Base-by-base conservation (phyloP, 805 yeast species). In the Peterozyma xylosa region DNA sequence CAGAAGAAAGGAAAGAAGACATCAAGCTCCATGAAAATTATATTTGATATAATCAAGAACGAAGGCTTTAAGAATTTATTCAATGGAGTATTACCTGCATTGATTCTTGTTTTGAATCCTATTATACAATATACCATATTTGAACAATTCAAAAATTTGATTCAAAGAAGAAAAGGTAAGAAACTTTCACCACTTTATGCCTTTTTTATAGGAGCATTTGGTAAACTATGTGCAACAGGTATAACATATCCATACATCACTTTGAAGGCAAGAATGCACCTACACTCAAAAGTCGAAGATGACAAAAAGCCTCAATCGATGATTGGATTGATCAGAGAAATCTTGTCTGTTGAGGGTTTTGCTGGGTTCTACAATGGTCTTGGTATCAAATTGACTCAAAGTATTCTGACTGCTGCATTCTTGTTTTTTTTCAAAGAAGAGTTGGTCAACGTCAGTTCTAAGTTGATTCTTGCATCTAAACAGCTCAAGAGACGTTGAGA, bases 221-320 rank as follows among this genome's bases (percentile, higher is more conserved):
- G 96, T 21, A 90, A 90, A 65, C 71, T 90, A 51, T 71, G 85
- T 45, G 96, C 97, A n/a, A 90, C 96, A 11, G 72, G 83, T 21
- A 73, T 80, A 45, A 90, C 98, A 0, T 90, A 90, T 62, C 98
- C 98, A 3, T 87, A 88, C 63, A 82, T 89, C 57, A 90, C 97
- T 3, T 67, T 90, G 57, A 86, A 91, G 64, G 71, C 96, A 5
- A 82, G 96, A 59, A 80, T 87, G 85, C 96, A 89, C 65, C 66
- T 88, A 54, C 74, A 73, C 2, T 50, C 43, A 9, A 21, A 21
- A 21, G 27, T 21, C 7, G 59, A 49, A 7, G 52, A 47, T n/a
- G 62, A 57, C 18, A 47, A 42, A 29, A 51, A 47, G 9, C 27
- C 27, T 21, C 27, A 21, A 5, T 49, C 76, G 2, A 73, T 78